Evolutionary conservation across 2,329 filamentous ascomycete genomes (phyloP).

Genomic region (Metarhizium album): DNA sequence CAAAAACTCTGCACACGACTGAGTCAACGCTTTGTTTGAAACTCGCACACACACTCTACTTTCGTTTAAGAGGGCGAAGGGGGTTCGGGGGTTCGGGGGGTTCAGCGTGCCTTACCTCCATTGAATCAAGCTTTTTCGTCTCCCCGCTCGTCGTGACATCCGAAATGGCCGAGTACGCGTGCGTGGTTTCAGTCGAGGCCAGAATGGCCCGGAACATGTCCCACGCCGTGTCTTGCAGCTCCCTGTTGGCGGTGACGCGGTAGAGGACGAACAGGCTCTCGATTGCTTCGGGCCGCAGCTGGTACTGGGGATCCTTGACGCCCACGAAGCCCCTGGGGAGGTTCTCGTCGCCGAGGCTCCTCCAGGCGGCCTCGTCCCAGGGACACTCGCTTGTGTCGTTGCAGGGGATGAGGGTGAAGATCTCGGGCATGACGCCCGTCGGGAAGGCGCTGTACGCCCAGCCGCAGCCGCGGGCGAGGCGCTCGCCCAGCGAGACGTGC

Average conservation of each 20-base stretch:
- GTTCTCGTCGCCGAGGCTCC: conserved; percentile 16
- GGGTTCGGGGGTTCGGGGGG: background rate
- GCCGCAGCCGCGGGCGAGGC: conserved; percentile 55
- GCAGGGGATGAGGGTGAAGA: conserved; percentile 32
- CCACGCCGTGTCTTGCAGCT: conserved; percentile 35
- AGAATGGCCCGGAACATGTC: conserved; percentile 38
- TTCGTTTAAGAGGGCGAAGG: background rate
- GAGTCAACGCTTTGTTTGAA: background rate
- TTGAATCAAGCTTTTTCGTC: conserved; percentile 41
- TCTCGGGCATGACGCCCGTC: conserved; percentile 49
- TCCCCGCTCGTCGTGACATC: conserved; percentile 23
- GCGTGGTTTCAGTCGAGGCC: conserved; percentile 32
- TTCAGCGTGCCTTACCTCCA: conserved; percentile 39
- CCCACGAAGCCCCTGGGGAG: conserved; percentile 52
- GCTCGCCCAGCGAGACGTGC: conserved; percentile 51
- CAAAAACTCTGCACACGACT: conserved; percentile 49
- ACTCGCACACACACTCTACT: background rate
- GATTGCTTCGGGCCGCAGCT: conserved; percentile 40
- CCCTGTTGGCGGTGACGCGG: conserved; percentile 37
- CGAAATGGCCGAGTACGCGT: conserved; percentile 38
- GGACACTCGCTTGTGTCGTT: conserved; percentile 12
- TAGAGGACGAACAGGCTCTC: conserved; percentile 44
- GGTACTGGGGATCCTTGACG: conserved; percentile 36
- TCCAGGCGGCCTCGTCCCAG: conserved; percentile 28
- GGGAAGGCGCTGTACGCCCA: conserved; percentile 55